phyloP scores from a whole-genome alignment of 2,329 filamentous ascomycete genomes.

The Fusarium decemcellulare region DNA sequence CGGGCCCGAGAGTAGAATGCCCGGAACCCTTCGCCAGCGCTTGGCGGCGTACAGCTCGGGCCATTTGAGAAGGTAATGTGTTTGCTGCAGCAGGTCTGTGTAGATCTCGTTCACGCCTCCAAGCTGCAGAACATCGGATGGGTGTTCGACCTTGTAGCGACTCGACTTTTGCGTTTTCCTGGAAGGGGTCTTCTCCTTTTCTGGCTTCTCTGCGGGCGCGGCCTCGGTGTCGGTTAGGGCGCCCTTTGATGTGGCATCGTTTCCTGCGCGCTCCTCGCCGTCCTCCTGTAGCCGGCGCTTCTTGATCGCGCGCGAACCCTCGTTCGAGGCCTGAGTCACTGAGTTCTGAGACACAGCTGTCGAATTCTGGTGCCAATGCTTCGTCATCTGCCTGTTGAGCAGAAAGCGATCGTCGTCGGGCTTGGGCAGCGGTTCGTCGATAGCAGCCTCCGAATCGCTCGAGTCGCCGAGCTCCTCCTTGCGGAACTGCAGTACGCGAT shows the following conservation, averaged over 20 bases:
- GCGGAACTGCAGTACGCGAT: conserved; percentile 82
- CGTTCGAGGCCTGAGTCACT: conserved; percentile 19
- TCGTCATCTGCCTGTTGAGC: conserved; percentile 59
- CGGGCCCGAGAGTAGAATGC: conserved; percentile 83
- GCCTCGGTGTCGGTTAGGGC: conserved; percentile 38
- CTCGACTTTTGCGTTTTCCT: conserved; percentile 51
- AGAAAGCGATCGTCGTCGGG: conserved; percentile 55
- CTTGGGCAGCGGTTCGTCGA: conserved; percentile 55
- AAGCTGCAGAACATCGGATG: conserved; percentile 38
- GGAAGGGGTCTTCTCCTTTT: conserved; percentile 46
- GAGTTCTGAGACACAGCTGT: conserved; percentile 14
- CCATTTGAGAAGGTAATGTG: conserved; percentile 33
- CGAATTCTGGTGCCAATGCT: conserved; percentile 53
- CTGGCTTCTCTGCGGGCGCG: conserved; percentile 39
- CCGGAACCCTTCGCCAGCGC: conserved; percentile 50
- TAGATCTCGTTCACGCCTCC: conserved; percentile 50
- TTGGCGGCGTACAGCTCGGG: conserved; percentile 37
- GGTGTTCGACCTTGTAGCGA: conserved; percentile 50
- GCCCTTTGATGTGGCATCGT: conserved; percentile 29
- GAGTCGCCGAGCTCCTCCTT: conserved; percentile 73
- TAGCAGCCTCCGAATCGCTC: conserved; percentile 65
- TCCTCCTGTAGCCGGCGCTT: conserved; percentile 52
- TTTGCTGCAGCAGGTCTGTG: conserved; percentile 37
- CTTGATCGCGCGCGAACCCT: conserved; percentile 46
- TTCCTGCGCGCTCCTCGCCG: conserved; percentile 42